Evolutionary conservation across 192 early-diverging fungal species (phyloP).

Genomic region (Thoreauomyces humboldtii): DNA sequence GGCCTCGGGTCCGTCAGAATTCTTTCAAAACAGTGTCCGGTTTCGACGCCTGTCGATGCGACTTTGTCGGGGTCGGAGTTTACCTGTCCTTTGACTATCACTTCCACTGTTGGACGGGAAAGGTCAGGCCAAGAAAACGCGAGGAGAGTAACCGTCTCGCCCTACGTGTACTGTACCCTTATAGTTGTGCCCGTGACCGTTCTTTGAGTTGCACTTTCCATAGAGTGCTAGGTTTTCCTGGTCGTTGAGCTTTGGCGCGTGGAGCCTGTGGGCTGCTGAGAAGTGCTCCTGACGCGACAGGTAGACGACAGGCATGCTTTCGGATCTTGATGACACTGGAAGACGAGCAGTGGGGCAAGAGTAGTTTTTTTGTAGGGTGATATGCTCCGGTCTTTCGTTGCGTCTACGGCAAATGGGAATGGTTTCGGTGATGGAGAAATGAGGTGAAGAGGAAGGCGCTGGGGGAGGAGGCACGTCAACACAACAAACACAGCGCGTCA

Average conservation of each 20-base stretch:
- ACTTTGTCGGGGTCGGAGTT: not conserved
- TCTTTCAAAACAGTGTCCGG: too few species aligned
- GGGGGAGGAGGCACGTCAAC: too few species aligned
- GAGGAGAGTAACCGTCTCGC: slow-evolving; percentile 5
- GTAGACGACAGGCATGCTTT: slow-evolving; percentile 63
- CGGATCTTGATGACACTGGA: too few species aligned
- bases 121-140: not conserved
- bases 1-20: too few species aligned
- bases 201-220: slow-evolving; percentile 85
- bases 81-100: slow-evolving; percentile 69
- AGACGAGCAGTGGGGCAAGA: too few species aligned
- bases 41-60: too few species aligned
- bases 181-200: slow-evolving; percentile 92
- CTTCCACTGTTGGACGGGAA: slow-evolving; percentile 52
- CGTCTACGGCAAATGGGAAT: too few species aligned
- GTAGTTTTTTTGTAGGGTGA: too few species aligned
- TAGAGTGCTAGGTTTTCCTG: slow-evolving; percentile 72
- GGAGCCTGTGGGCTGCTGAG: slow-evolving; percentile 86
- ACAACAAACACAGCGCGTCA: too few species aligned
- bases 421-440: too few species aligned
- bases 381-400: too few species aligned
- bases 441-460: too few species aligned
- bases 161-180: slow-evolving; percentile 47
- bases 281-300: slow-evolving; percentile 77
- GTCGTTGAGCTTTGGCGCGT: slow-evolving; percentile 67